These are phyloP conservation scores for Collybia mongolica DNA, from an alignment of 768 basidiomycete species.

Conservation along the genomic window DNA sequence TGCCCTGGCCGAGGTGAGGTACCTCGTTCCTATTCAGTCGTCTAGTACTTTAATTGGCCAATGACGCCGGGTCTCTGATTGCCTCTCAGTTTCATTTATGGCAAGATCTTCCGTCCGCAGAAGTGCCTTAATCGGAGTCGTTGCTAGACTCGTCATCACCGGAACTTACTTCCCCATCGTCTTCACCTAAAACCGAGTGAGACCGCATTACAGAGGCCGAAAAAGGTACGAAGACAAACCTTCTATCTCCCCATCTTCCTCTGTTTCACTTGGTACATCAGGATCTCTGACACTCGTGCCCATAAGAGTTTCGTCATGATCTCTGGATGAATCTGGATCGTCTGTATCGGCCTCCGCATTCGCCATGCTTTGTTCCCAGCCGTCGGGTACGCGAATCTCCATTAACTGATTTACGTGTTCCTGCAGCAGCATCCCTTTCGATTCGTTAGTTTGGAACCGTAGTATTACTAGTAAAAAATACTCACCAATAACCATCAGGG, in stretches of 20 bases:
- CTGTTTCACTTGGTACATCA: not conserved
- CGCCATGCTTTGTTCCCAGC: constrained; percentile 41
- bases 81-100: no score
- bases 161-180: constrained; percentile 2
- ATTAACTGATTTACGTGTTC: constrained; percentile 54
- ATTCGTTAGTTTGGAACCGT: not conserved
- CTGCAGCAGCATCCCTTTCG: constrained; percentile 61
- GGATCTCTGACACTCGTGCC: no score
- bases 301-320: no score
- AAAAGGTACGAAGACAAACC: not conserved
- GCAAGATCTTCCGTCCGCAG: no score
- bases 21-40: no score
- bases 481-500: constrained; percentile 70
- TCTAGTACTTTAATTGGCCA: no score
- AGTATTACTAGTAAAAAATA: not conserved
- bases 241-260: not conserved
- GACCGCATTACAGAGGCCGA: no score
- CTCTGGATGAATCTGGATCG: not conserved
- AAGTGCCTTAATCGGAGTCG: no score
- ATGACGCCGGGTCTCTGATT: no score
- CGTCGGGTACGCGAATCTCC: constrained; percentile 36
- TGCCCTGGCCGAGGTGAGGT: no score
- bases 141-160: no score
- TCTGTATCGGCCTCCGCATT: constrained; percentile 12
- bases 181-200: constrained; percentile 5